A percentile compares a stretch with the other conserved stretches of the same genome.
phyloP scores from a whole-genome alignment of 176 grass and related monocot species.

The Miscanthus lutarioriparius region DNA sequence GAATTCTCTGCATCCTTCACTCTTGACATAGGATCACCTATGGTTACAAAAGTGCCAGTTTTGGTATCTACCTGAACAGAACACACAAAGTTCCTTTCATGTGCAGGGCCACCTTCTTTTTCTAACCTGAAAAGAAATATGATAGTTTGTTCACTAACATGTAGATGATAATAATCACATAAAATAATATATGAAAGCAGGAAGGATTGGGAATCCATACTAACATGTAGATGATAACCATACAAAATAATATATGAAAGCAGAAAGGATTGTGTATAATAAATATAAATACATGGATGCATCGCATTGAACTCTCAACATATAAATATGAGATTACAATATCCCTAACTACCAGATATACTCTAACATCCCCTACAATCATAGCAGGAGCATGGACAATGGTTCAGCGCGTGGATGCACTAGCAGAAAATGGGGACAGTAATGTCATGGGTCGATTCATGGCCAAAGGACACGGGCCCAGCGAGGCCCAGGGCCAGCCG shows the following conservation, averaged over 20 bases:
- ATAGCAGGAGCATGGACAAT: too few relatives aligned
- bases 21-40: conserved; percentile 58
- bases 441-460: background rate
- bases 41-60: conserved; percentile 38
- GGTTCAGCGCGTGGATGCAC: too few relatives aligned
- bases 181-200: background rate
- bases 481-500: too few relatives aligned
- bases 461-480: background rate
- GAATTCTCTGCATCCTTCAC: conserved; percentile 82
- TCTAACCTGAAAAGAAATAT: conserved; percentile 64
- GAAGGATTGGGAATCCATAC: background rate
- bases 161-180: background rate
- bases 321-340: background rate
- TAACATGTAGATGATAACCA: background rate
- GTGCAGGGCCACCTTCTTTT: conserved; percentile 65
- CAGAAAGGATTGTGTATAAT: background rate
- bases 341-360: background rate
- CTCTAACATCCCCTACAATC: background rate
- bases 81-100: conserved; percentile 64
- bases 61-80: conserved; percentile 58
- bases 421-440: too few relatives aligned
- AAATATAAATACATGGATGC: too few relatives aligned
- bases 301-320: background rate
- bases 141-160: background rate
- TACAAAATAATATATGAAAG: background rate